These are phyloP conservation scores for Grosmannia serpens DNA, from an alignment of 2,329 filamentous ascomycete species.

Conservation along the genomic window DNA sequence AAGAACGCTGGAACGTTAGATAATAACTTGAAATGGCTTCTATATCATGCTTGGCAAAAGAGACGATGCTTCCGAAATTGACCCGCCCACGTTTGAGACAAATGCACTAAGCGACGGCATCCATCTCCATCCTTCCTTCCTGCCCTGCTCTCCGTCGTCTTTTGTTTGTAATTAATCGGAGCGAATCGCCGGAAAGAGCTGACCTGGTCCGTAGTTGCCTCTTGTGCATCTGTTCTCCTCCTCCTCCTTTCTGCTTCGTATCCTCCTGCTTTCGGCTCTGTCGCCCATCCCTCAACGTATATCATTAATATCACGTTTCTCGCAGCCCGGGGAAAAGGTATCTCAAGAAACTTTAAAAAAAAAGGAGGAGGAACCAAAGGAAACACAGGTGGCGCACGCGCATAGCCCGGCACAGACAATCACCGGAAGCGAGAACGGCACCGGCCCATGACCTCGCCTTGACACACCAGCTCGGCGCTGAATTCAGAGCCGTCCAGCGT, in stretches of 20 bases:
- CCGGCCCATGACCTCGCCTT: constrained; percentile 96
- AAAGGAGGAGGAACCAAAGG: not conserved
- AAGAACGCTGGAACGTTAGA: too few species aligned
- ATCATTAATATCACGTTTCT: not conserved
- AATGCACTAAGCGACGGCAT: too few species aligned
- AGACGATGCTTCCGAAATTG: too few species aligned
- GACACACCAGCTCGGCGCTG: constrained; percentile 96
- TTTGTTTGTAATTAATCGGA: too few species aligned
- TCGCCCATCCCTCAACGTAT: not conserved
- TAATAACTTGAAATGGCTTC: too few species aligned
- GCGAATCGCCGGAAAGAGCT: too few species aligned
- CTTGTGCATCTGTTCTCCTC: not conserved
- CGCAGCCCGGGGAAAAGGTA: constrained; percentile 1
- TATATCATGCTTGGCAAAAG: too few species aligned
- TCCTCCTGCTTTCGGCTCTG: not conserved
- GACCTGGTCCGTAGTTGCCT: too few species aligned
- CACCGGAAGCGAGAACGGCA: constrained; percentile 81
- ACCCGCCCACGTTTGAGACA: too few species aligned
- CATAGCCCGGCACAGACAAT: constrained; percentile 6
- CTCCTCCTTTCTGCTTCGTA: not conserved
- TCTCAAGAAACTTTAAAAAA: not conserved
- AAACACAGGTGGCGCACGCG: not conserved
- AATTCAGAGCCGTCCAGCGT: constrained; percentile 96
- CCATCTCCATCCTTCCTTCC: too few species aligned
- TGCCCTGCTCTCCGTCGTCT: too few species aligned